Percentiles rank a stretch among this genome's conserved stretches.
These are phyloP conservation scores for Staphylotrichum tortipilum DNA, from an alignment of 495 filamentous ascomycete species.

Conservation along the genomic window DNA sequence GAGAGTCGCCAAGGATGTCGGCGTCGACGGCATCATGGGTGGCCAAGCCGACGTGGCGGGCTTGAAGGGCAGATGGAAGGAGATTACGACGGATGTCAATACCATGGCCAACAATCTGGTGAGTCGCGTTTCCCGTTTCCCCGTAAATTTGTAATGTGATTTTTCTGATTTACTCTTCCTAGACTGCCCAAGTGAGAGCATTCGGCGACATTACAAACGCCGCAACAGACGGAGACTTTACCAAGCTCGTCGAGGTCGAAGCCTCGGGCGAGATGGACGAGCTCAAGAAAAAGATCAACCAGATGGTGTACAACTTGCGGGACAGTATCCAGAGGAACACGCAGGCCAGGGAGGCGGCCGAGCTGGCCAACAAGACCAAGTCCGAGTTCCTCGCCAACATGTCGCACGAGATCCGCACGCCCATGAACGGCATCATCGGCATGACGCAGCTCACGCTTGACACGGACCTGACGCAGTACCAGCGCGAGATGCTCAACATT, in stretches of 20 bases:
- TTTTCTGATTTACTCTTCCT: no score
- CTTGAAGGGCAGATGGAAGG: slow-evolving; percentile 92
- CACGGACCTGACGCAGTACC: slow-evolving; percentile 88
- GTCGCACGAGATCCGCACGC: slow-evolving; percentile 97
- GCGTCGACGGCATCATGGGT: slow-evolving; percentile 98
- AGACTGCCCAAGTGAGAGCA: slow-evolving; percentile 91
- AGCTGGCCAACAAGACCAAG: slow-evolving; percentile 96
- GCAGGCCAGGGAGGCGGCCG: slow-evolving; percentile 90
- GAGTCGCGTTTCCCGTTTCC: no score
- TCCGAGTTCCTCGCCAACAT: slow-evolving; percentile 99
- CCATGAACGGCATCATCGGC: slow-evolving; percentile 80
- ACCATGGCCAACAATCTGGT: slow-evolving; percentile 94
- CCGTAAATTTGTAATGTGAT: no score
- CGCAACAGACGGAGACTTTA: slow-evolving; percentile 94
- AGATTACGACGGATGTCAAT: slow-evolving; percentile 96
- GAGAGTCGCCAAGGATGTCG: slow-evolving; percentile 91
- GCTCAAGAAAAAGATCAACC: slow-evolving; percentile 97
- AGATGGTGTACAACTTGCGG: slow-evolving; percentile 93
- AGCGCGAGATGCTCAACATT: slow-evolving; percentile 97
- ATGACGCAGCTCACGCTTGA: slow-evolving; percentile 98
- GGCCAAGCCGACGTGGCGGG: slow-evolving; percentile 94
- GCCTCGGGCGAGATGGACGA: slow-evolving; percentile 99
- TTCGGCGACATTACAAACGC: slow-evolving; percentile 98
- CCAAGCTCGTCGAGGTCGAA: slow-evolving; percentile 93
- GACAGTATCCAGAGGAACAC: slow-evolving; percentile 98